Conservation (phyloP, 768 basidiomycete genomes). For the Terana coerulea region DNA sequence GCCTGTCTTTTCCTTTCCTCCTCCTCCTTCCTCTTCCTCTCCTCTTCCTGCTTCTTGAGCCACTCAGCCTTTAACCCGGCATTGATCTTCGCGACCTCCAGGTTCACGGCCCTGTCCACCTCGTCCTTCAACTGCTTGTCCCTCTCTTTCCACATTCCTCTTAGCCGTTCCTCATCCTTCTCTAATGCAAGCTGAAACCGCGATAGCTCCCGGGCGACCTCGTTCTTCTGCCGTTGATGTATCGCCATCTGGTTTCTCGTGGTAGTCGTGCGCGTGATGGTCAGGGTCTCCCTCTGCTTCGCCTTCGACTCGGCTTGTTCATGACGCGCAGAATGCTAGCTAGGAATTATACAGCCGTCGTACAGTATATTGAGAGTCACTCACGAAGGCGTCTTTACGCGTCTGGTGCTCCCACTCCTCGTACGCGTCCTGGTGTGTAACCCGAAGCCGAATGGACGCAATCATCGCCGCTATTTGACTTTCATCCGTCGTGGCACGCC, state of each 20-base stretch:
- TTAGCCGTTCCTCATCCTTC: constrained; percentile 41
- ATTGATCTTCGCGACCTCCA: constrained; percentile 58
- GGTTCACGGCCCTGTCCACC: constrained; percentile 58
- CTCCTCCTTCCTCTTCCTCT: constrained; percentile 41
- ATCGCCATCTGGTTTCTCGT: constrained; percentile 32
- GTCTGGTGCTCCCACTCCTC: constrained; percentile 50
- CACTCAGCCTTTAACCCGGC: constrained; percentile 54
- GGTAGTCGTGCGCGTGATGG: constrained; percentile 15
- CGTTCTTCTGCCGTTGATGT: constrained; percentile 48
- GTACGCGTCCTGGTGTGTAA: constrained; percentile 42
- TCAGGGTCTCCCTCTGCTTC: constrained; percentile 16
- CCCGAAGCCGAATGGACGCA: constrained; percentile 41
- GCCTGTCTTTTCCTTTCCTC: constrained; percentile 35
- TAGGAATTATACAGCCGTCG: neutral
- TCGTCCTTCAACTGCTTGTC: constrained; percentile 47
- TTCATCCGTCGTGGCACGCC: constrained; percentile 27
- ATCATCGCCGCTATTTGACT: constrained; percentile 41
- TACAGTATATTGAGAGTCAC: no score
- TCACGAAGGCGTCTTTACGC: constrained; percentile 43
- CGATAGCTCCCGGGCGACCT: constrained; percentile 47
- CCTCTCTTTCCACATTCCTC: constrained; percentile 42
- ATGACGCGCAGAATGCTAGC: constrained; percentile 37
- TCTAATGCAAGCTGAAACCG: constrained; percentile 42
- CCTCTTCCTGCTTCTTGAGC: constrained; percentile 38
- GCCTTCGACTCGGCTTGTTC: constrained; percentile 20